phyloP scores from a whole-genome alignment of 768 basidiomycete genomes.

The Rhizopogon salebrosus region DNA sequence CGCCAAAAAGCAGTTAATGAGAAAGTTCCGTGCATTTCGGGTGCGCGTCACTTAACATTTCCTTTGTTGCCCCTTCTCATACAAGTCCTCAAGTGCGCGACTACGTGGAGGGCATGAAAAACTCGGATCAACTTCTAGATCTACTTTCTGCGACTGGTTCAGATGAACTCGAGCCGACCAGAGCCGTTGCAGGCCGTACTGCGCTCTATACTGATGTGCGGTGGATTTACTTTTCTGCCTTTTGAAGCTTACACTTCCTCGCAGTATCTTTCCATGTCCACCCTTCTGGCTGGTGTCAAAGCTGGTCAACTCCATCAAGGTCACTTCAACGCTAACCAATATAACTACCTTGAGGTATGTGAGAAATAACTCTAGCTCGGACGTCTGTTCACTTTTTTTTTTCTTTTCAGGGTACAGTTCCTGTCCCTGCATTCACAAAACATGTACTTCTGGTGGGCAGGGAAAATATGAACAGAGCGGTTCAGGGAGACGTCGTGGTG shows the following conservation, averaged over 20 bases:
- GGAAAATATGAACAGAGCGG: constrained; percentile 93
- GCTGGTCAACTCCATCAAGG: constrained; percentile 84
- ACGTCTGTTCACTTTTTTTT: background rate
- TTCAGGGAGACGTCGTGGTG: constrained; percentile 89
- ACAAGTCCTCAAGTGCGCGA: constrained; percentile 47
- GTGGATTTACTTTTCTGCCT: background rate
- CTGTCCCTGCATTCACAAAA: constrained; percentile 66
- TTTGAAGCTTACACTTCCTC: background rate
- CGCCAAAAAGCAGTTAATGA: constrained; percentile 65
- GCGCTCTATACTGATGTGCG: constrained; percentile 73
- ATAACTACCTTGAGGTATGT: constrained; percentile 89
- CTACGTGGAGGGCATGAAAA: constrained; percentile 75
- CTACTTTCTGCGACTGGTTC: constrained; percentile 67
- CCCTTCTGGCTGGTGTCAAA: constrained; percentile 78
- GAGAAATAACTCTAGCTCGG: background rate
- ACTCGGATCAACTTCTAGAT: constrained; percentile 68
- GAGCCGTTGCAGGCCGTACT: constrained; percentile 46
- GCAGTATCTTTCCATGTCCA: constrained; percentile 75
- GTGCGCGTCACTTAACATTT: constrained; percentile 30
- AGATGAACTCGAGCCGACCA: constrained; percentile 60
- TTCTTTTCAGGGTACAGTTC: constrained; percentile 65
- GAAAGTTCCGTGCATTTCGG: constrained; percentile 57
- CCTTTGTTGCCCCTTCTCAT: background rate
- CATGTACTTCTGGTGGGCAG: constrained; percentile 82
- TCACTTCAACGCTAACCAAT: constrained; percentile 90